A percentile compares a stretch with the other conserved stretches of the same genome.
Conservation (phyloP, 228 moss, liverwort and hornwort genomes). For the Sphagnum magellanicum region DNA sequence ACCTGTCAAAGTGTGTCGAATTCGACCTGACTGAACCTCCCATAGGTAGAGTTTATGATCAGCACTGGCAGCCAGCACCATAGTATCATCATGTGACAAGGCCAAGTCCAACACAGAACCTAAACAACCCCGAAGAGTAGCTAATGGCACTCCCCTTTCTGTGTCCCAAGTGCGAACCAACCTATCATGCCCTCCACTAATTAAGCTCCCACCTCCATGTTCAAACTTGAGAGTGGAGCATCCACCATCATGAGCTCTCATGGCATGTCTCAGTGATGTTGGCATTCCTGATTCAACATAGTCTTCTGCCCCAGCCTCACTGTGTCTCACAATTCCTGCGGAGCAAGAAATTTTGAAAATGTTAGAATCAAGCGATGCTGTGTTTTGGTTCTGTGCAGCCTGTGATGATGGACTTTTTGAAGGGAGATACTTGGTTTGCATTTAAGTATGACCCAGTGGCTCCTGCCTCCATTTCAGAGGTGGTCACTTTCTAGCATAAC, state of each 20-base stretch:
- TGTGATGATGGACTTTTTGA: too few species aligned
- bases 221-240: constrained; percentile 53
- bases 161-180: constrained; percentile 73
- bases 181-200: constrained; percentile 76
- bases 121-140: constrained; percentile 54
- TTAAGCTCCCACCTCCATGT: constrained; percentile 38
- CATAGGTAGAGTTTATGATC: constrained; percentile 91
- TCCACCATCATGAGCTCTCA: constrained; percentile 74
- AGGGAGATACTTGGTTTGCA: too few species aligned
- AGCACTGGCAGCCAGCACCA: constrained; percentile 76
- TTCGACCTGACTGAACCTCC: constrained; percentile 63
- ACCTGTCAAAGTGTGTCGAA: constrained; percentile 85
- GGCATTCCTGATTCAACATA: constrained; percentile 70
- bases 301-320: constrained; percentile 78
- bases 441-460: too few species aligned
- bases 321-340: constrained; percentile 60
- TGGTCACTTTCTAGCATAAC: too few species aligned
- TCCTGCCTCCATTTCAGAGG: too few species aligned
- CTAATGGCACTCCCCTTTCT: constrained; percentile 22
- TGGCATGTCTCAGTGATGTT: constrained; percentile 41
- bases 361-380: neutral
- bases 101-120: constrained; percentile 77
- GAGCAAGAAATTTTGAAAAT: neutral
- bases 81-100: constrained; percentile 50
- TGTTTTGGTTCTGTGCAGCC: neutral